Conservation (phyloP, 2,329 filamentous ascomycete genomes). For the Reticulascus tulasneorum region DNA sequence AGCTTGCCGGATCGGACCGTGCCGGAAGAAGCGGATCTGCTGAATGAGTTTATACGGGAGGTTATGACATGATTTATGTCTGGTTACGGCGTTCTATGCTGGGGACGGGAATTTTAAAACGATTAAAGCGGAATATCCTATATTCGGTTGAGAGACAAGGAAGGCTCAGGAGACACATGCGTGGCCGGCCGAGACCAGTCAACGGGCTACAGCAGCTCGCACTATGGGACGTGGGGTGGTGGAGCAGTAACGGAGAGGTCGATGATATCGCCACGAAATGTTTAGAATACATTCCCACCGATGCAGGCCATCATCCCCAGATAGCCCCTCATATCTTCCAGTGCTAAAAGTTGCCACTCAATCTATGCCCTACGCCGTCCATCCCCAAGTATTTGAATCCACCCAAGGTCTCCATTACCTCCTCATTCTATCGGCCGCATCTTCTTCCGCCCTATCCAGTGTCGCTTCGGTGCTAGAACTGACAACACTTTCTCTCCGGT, state of each 20-base stretch:
- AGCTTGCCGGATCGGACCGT: constrained; percentile 45
- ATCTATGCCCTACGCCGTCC: constrained; percentile 12
- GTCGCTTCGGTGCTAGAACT: constrained; percentile 27
- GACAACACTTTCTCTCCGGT: constrained; percentile 36
- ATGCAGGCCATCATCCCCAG: constrained; percentile 4
- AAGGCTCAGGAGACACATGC: neutral
- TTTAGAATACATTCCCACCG: no score
- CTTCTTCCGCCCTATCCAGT: constrained; percentile 21
- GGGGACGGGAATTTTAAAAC: no score
- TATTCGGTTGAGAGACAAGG: neutral
- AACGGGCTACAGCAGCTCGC: neutral
- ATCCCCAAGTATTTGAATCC: neutral
- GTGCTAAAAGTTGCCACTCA: constrained; percentile 4
- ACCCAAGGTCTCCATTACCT: constrained; percentile 1
- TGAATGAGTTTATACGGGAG: constrained; percentile 40
- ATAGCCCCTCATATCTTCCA: no score
- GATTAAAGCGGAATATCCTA: neutral
- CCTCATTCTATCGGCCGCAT: constrained; percentile 24
- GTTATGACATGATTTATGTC: constrained; percentile 33
- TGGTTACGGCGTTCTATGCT: no score
- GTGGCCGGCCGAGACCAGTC: neutral
- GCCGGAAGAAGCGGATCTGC: constrained; percentile 45
- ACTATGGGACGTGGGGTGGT: no score
- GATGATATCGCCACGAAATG: no score
- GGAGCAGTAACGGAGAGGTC: no score